These are phyloP conservation scores for Lasiodiplodia citricola DNA, from an alignment of 2,329 filamentous ascomycete species.

Conservation along the genomic window DNA sequence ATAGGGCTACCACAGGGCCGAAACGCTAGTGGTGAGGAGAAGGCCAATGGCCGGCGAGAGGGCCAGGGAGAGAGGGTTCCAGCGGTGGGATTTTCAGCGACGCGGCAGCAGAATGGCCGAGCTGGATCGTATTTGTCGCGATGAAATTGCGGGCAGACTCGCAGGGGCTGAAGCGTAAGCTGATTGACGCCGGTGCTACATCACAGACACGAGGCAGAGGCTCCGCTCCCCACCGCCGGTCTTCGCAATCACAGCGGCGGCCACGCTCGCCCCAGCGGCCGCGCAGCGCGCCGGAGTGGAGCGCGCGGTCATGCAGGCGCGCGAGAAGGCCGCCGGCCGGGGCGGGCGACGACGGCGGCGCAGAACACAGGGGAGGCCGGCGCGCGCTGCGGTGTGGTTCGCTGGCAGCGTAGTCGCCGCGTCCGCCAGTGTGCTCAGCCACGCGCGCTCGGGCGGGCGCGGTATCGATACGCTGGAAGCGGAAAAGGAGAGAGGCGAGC, in stretches of 20 bases:
- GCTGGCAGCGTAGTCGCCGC: background rate
- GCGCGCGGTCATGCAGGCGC: background rate
- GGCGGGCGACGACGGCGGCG: background rate
- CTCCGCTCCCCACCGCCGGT: constrained; percentile 6
- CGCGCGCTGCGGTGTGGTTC: background rate
- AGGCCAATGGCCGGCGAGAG: constrained; percentile 5
- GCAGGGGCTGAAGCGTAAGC: constrained; percentile 4
- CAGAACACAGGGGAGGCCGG: background rate
- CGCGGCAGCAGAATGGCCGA: constrained; percentile 15
- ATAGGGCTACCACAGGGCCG: constrained; percentile 12
- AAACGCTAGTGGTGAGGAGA: constrained; percentile 1
- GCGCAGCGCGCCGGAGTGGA: constrained; percentile 7
- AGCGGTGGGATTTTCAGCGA: constrained; percentile 13
- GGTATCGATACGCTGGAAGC: constrained; percentile 7
- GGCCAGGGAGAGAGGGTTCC: constrained; percentile 1
- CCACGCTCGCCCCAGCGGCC: constrained; percentile 1
- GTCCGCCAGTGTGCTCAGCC: background rate
- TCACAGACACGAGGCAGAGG: constrained; percentile 11
- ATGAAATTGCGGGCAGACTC: constrained; percentile 13
- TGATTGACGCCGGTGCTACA: constrained; percentile 9
- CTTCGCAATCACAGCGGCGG: constrained; percentile 2
- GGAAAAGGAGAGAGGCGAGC: constrained; percentile 5
- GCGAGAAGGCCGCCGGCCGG: background rate
- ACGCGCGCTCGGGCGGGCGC: background rate
- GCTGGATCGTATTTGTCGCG: constrained; percentile 8